Evolutionary conservation across 2,329 filamentous ascomycete genomes (phyloP), one percentile per base, ranked within the genome.

Genomic region (Mariannaea elegans): DNA sequence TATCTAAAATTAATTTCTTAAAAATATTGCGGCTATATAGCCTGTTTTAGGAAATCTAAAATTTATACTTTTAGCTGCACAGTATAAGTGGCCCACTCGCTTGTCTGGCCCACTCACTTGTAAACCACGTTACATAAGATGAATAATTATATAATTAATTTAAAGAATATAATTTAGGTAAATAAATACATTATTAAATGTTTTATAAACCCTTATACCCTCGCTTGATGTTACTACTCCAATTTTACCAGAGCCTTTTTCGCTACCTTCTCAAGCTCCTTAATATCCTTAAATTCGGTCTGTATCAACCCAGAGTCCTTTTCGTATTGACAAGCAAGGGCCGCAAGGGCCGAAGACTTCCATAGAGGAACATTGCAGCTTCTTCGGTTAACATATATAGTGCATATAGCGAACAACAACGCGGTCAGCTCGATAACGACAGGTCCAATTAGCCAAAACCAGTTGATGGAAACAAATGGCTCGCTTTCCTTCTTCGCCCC

Each of bases 311-410:
- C 24, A 32, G 34, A 18, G 38, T 32, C 16, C 39, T 39, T 24
- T 1, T 61, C 45, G 10, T 47, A 18, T 21, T 36, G 45, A 24
- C 49, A 58, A 9, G 24, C 18, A 3, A 64, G 31, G 1, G 56
- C 42, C 3, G 51, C 59, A n/a, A 64, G 47, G 2, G 21, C 62
- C 3, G 51, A 64, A 13, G 59, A 62, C 51, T 64, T 64, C 55
- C 62, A 64, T 4, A 62, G 13, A 2, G 62, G 59, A 3, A 62
- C 59, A 3, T 34, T 39, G 12, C 27, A 27, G 13, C 44, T 55
- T 18, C 38, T 45, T 3, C 59, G 46, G 31, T 56, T 62, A 5
- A 19, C 12, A 2, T 34, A 8, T 1, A 62, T 64, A 21, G 50
- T 62, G 16, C 42, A 9, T 8, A 53, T 7, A 4, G 50, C 48